Base-by-base conservation (phyloP, 2,329 filamentous ascomycete genomes). In the Aspergillus spinulosporus region DNA sequence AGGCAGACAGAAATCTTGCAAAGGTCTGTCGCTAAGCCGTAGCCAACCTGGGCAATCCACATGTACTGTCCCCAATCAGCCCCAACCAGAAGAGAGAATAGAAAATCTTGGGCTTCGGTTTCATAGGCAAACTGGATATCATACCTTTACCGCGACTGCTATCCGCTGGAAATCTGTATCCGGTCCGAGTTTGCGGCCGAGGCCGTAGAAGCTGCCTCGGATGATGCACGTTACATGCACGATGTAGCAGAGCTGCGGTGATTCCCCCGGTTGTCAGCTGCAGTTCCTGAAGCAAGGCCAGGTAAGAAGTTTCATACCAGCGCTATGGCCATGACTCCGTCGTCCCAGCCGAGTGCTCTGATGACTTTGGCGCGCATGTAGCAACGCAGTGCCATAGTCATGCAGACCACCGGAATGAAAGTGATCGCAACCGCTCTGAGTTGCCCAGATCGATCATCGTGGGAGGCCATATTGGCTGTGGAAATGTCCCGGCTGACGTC, bases 1-100 rank as follows among this genome's bases (percentile, higher is more conserved):
- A 82, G 72, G 28, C 75, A 79, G 51, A 84, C 75, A 2, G 80
- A 77, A 42, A 82, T 72, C 58, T 82, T 82, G 59, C 80, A 74
- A 12, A 75, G 66, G 49, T 77, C 72, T 4, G 75, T 80, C 3
- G 76, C 69, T 32, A 80, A 64, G 3, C 77, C 76, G 63, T 83
- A 84, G 50, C 79, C 76, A 11, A 81, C 66, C 58, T 83, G 80
- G 62, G 78, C 80, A 8, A 83, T 71, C 69, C 78, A 83, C 79
- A 79, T 82, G 53, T 65, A 71, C 62, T 68, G 21, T 40, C 31
- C 4, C 9, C 9, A 11, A 28, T 56, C 26, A 52, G 48, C 7
- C 21, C 21, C 21, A 21, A 21, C 21, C 21, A 21, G 21, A 21
- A 21, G 21, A 21, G 21, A 21, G 21, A 21, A 21, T 21, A 21